Conservation (phyloP, 2,329 filamentous ascomycete species). For the Ophiocordyceps unilateralis region DNA sequence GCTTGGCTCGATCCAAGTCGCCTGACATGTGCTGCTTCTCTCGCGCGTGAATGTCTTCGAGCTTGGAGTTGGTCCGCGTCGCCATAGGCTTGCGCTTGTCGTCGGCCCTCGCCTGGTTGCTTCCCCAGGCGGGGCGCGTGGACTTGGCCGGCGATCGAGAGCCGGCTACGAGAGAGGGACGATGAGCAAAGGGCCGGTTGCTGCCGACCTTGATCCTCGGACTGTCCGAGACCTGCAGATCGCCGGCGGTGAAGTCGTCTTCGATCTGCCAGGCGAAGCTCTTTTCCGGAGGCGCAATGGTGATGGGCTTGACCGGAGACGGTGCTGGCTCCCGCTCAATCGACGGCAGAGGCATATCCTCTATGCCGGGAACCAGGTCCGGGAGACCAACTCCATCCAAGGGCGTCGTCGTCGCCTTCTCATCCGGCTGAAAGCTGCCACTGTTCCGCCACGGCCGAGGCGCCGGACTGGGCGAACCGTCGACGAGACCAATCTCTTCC, state of each 20-base stretch:
- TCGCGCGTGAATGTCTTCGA: slow-evolving; percentile 18
- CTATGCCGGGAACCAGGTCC: slow-evolving; percentile 20
- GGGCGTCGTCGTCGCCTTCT: slow-evolving; percentile 6
- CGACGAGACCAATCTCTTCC: slow-evolving; percentile 14
- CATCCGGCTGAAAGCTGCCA: too few species aligned
- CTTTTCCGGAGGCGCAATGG: slow-evolving; percentile 26
- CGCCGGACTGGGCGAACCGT: slow-evolving; percentile 33
- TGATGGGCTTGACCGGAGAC: too few species aligned
- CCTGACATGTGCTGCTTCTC: slow-evolving; percentile 16
- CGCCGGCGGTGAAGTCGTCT: slow-evolving; percentile 38
- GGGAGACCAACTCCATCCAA: too few species aligned
- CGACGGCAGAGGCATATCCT: slow-evolving; percentile 18
- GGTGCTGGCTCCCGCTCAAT: slow-evolving; percentile 12
- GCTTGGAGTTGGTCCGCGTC: slow-evolving; percentile 11
- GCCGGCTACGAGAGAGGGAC: slow-evolving; percentile 13
- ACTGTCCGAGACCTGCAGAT: slow-evolving; percentile 37
- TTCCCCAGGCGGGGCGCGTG: slow-evolving; percentile 15
- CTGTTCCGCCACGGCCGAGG: slow-evolving; percentile 25
- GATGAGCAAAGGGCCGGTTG: slow-evolving; percentile 17
- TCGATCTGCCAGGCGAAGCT: slow-evolving; percentile 39
- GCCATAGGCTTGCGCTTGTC: slow-evolving; percentile 13
- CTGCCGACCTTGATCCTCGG: slow-evolving; percentile 27
- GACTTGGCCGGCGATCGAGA: slow-evolving; percentile 8
- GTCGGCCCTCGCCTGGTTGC: slow-evolving; percentile 26
- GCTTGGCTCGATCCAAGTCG: slow-evolving; percentile 12